Evolutionary conservation across 2,329 filamentous ascomycete species (phyloP), one percentile per base, ranked within the genome.

Genomic region (Ceratocystis cubensis): DNA sequence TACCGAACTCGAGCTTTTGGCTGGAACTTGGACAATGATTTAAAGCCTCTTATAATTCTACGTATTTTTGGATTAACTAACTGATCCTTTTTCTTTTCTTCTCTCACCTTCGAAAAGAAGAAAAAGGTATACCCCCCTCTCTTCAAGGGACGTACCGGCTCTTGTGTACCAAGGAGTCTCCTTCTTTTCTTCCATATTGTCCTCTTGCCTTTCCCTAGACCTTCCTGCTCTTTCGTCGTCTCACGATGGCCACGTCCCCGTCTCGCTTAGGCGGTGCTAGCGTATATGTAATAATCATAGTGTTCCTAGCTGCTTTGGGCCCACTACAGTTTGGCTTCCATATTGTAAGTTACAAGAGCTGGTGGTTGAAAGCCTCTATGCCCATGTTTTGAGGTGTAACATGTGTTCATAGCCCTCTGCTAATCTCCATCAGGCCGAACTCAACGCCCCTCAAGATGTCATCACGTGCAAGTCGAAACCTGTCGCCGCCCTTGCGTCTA

Each of bases 261-360:
- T 33, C 25, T 48, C 62, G 62, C 62, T 63, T 53, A 17, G 62
- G 62, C 62, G 63, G 50, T n/a, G 45, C 64, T 6, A 25, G 64
- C 46, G n/a, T 84, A 4, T 96, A 91, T 76, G 84, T 97, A 71
- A 74, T 94, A 72, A 84, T 90, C 73, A 78, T 94, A 61, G 82
- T 97, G 66, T 77, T 85, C 68, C 80, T 92, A 68, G 84, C 89
- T 56, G 95, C 91, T 0, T 77, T 96, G 20, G 94, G 93, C 0
- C 91, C 94, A 1, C 82, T 97, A 57, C 91, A 96, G 72, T 99
- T 96, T 74, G 94, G 94, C 69, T 96, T 90, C 76, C 93, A 97
- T 76, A 77, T 97, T 74, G 91, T 94, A 82, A 73, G 78, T 72
- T 37, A 3, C 25, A 28, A 20, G 33, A 33, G 17, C 3, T 33